Base-by-base conservation (phyloP, 192 early-diverging fungal genomes). In the Rhizoclosmatium sp. region DNA sequence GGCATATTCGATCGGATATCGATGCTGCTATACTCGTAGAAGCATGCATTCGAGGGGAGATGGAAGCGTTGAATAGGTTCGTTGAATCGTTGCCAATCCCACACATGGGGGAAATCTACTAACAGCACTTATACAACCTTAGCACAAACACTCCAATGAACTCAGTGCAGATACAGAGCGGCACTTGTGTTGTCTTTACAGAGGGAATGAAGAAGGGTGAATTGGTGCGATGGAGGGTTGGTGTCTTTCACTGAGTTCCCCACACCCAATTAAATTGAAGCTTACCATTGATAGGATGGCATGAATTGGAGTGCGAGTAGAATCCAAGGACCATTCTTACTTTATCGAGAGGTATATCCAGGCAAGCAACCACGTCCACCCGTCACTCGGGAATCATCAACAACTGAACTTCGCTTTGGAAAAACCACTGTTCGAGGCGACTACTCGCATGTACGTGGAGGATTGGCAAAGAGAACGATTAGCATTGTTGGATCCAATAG, bases 381-480 rank as follows among this genome's bases (percentile, higher is more conserved):
- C 2, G 5, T 21, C 61, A 64, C 14, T 23, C 0, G 12, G 41
- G 21, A 65, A 65, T 23, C 41, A 41, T 4, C 19, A 16, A 2
- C 58, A 16, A 12, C 9, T 41, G 62, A 23, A 65, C 2, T 12
- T 40, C 67, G 46, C 16, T 49, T 69, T 69, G 67, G 42, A 44
- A 69, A 47, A 23, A 69, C 67, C 45, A 12, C 14, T 9, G 12
- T 64, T 44, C 45, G 67, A 47, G 67, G 42, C 12, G 47, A 47
- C 12, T 47, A 69, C 67, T 23, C 31, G 31, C 67, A 47, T 47
- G 47, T 69, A 12, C 67, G 10, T 23, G 14, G 46, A 16, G 67
- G 67, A 46, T 47, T 69, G 3, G 67, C 67, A 12, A 69, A 69
- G 41, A 23, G 67, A 9, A 69, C 67, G 31, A 65, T 65, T 3